These are phyloP conservation scores for Metschnikowia borealis DNA, from an alignment of 805 yeast genomes.

Conservation along the genomic window DNA sequence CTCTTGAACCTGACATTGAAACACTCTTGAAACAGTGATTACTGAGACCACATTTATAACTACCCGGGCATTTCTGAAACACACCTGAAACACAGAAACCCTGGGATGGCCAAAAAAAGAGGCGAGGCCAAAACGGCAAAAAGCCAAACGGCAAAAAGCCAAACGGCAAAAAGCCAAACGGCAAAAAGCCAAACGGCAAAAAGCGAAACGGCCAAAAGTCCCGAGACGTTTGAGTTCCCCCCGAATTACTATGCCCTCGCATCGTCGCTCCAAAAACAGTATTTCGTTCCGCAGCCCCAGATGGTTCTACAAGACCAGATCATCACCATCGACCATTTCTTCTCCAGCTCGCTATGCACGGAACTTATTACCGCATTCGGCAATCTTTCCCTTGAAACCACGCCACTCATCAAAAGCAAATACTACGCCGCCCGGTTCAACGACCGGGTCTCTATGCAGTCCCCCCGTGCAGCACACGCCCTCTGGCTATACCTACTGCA, in stretches of 20 bases:
- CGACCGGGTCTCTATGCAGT: constrained; percentile 45
- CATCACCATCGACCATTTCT: constrained; percentile 37
- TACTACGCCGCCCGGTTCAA: constrained; percentile 57
- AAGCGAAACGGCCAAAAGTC: too few species aligned
- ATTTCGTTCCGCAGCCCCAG: constrained; percentile 21
- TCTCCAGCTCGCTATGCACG: constrained; percentile 33
- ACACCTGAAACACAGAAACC: not conserved
- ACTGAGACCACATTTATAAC: not conserved
- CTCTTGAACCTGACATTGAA: not conserved
- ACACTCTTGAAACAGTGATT: not conserved
- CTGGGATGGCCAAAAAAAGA: not conserved
- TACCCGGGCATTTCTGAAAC: too few species aligned
- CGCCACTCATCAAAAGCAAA: constrained; percentile 45
- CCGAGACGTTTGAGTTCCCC: constrained; percentile 18
- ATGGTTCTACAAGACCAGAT: constrained; percentile 34
- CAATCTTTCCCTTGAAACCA: constrained; percentile 35
- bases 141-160: too few species aligned
- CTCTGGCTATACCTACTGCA: constrained; percentile 43
- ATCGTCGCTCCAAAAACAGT: constrained; percentile 5
- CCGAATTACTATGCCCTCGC: constrained; percentile 12
- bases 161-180: too few species aligned
- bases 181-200: too few species aligned
- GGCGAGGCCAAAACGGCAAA: too few species aligned
- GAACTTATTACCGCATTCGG: constrained; percentile 35
- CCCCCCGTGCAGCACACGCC: constrained; percentile 31